Conservation (phyloP, 495 filamentous ascomycete species). For the Lentithecium fluviatile region DNA sequence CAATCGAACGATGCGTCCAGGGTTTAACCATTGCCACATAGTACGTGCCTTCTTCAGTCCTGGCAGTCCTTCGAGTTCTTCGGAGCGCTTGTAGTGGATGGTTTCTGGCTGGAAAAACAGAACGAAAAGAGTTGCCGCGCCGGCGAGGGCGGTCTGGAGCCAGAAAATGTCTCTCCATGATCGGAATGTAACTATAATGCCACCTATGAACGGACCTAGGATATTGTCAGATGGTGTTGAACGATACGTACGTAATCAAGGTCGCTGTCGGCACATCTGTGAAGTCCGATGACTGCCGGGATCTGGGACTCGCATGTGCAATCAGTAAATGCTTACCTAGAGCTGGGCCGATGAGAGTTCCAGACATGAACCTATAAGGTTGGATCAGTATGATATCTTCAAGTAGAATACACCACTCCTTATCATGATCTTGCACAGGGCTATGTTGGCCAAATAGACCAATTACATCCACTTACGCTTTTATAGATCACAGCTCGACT, state of each 20-base stretch:
- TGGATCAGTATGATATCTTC: not conserved
- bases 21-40: slow-evolving; percentile 61
- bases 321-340: slow-evolving; percentile 46
- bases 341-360: slow-evolving; percentile 69
- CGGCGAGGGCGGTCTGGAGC: slow-evolving; percentile 65
- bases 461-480: too few relatives aligned
- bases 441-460: too few relatives aligned
- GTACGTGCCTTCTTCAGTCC: slow-evolving; percentile 49
- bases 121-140: slow-evolving; percentile 56
- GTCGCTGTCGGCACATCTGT: too few relatives aligned
- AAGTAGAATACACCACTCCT: too few relatives aligned
- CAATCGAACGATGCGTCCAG: slow-evolving; percentile 58
- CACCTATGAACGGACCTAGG: slow-evolving; percentile 52
- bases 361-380: slow-evolving; percentile 49
- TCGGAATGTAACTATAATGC: slow-evolving; percentile 66
- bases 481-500: too few relatives aligned
- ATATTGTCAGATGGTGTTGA: not conserved
- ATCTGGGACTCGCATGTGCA: too few relatives aligned
- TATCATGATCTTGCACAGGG: too few relatives aligned
- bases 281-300: too few relatives aligned
- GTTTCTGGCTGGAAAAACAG: slow-evolving; percentile 69
- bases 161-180: slow-evolving; percentile 72
- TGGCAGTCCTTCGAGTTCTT: slow-evolving; percentile 54
- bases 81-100: slow-evolving; percentile 57
- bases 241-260: not conserved